Conservation (phyloP, 139 green algal species). For the Chlorella sp. region DNA sequence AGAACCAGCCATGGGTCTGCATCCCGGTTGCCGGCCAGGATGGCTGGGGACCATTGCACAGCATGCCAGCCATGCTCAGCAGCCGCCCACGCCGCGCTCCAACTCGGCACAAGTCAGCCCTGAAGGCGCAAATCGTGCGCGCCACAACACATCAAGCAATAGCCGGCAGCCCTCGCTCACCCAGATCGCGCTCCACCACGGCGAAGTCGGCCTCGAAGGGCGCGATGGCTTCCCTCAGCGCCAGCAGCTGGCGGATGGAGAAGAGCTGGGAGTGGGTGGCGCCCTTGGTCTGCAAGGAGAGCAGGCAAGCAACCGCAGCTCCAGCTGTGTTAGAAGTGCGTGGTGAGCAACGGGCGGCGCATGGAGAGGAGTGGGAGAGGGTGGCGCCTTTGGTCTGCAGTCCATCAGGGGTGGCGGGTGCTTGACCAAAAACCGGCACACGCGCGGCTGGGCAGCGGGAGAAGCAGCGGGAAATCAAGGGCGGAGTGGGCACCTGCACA, state of each 20-base stretch:
- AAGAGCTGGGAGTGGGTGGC: conserved; percentile 92
- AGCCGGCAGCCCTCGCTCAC: too few relatives aligned
- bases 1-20: too few relatives aligned
- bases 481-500: too few relatives aligned
- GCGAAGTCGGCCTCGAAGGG: conserved; percentile 92
- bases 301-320: neutral
- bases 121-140: too few relatives aligned
- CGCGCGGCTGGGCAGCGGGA: too few relatives aligned
- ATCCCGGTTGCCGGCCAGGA: too few relatives aligned
- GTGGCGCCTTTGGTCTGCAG: conserved; percentile 53
- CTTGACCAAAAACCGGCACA: too few relatives aligned
- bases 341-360: conserved; percentile 80
- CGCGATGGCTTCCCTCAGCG: conserved; percentile 92
- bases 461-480: too few relatives aligned
- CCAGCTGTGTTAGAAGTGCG: neutral
- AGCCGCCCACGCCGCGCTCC: neutral
- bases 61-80: too few relatives aligned
- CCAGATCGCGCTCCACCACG: conserved; percentile 64
- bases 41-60: too few relatives aligned
- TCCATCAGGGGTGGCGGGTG: too few relatives aligned
- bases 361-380: conserved; percentile 91
- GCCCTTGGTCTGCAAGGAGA: conserved; percentile 36
- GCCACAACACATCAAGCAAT: too few relatives aligned
- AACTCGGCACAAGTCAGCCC: neutral
- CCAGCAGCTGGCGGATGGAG: conserved; percentile 93